Conservation (phyloP, 768 basidiomycete genomes). For the Tricholoma bakamatsutake region DNA sequence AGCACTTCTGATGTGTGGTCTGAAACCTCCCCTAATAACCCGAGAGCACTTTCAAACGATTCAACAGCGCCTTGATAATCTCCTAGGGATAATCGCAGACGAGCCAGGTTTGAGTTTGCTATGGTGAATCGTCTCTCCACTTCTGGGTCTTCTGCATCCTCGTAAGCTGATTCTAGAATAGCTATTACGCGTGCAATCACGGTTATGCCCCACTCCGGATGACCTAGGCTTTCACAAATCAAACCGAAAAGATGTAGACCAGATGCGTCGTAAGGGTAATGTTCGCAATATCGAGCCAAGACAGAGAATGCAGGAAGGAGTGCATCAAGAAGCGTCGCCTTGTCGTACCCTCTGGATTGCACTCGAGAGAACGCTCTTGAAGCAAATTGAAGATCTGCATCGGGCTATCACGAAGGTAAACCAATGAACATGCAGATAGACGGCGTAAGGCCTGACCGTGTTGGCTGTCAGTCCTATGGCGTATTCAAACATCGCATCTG, state of each 20-base stretch:
- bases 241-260: conserved; percentile 82
- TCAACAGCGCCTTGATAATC: conserved; percentile 59
- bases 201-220: conserved; percentile 51
- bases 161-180: conserved; percentile 83
- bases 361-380: conserved; percentile 45
- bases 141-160: conserved; percentile 73
- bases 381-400: conserved; percentile 77
- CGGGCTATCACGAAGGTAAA: conserved; percentile 44
- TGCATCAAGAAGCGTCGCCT: conserved; percentile 28
- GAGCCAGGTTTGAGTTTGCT: conserved; percentile 77
- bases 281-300: conserved; percentile 67
- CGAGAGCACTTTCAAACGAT: conserved; percentile 67
- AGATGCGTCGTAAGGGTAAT: conserved; percentile 60
- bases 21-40: conserved; percentile 53
- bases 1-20: conserved; percentile 33
- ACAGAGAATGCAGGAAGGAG: conserved; percentile 79
- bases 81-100: conserved; percentile 57
- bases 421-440: not conserved
- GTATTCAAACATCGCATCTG: conserved; percentile 67
- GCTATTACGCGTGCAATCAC: conserved; percentile 57
- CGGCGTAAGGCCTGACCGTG: conserved; percentile 40
- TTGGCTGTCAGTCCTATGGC: conserved; percentile 53
- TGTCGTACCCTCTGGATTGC: conserved; percentile 11
- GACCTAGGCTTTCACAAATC: conserved; percentile 79
- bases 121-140: conserved; percentile 78